phyloP scores from a whole-genome alignment of 805 yeast species.

The Wickerhamomyces canadensis region DNA sequence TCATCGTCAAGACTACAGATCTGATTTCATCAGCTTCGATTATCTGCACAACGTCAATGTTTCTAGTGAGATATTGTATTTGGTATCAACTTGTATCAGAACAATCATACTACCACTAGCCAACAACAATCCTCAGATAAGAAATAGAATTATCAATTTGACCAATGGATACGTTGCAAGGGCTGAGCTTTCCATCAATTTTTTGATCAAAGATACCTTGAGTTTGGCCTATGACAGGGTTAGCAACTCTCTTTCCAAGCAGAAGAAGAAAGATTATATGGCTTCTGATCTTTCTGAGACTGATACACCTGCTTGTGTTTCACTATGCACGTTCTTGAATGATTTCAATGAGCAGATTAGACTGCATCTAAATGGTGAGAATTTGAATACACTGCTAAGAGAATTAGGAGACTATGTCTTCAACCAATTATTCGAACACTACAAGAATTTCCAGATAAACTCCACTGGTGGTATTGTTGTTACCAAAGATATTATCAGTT shows the following conservation, averaged over 20 bases:
- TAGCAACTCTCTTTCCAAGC: slow-evolving; percentile 48
- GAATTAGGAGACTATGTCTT: slow-evolving; percentile 57
- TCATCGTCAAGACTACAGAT: slow-evolving; percentile 29
- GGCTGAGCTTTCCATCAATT: slow-evolving; percentile 61
- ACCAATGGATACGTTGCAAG: slow-evolving; percentile 56
- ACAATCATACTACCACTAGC: slow-evolving; percentile 74
- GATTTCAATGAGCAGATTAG: slow-evolving; percentile 36
- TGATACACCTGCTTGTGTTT: slow-evolving; percentile 68
- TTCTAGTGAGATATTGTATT: slow-evolving; percentile 54
- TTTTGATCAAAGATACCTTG: slow-evolving; percentile 54
- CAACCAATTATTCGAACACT: slow-evolving; percentile 59
- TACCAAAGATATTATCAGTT: slow-evolving; percentile 76
- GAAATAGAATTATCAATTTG: slow-evolving; percentile 52
- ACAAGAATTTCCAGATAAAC: slow-evolving; percentile 68
- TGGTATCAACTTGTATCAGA: slow-evolving; percentile 68
- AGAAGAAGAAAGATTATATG: slow-evolving; percentile 68
- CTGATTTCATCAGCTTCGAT: slow-evolving; percentile 34
- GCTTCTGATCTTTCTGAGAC: slow-evolving; percentile 42
- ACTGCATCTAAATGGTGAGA: slow-evolving; percentile 36
- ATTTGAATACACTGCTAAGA: slow-evolving; percentile 44
- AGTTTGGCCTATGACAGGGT: slow-evolving; percentile 49
- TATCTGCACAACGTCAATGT: slow-evolving; percentile 45
- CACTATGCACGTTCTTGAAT: slow-evolving; percentile 48
- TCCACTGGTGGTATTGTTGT: slow-evolving; percentile 79
- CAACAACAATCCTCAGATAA: slow-evolving; percentile 48